Evolutionary conservation across 345 rosid species (phyloP).

Genomic region (Viola odorata): DNA sequence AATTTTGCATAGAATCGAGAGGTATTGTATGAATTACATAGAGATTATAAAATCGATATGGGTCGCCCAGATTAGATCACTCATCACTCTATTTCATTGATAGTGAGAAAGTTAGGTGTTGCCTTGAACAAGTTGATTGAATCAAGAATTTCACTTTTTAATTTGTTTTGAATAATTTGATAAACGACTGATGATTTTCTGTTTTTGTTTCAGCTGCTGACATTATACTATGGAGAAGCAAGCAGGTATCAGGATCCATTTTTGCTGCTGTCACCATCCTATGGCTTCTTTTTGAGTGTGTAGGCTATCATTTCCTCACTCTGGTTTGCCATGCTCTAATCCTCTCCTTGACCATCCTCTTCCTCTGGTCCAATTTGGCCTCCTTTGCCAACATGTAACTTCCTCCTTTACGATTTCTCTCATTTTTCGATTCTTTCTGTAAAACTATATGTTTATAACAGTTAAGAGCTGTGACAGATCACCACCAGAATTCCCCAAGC

Average conservation of each 20-base stretch:
- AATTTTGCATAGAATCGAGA: too few species aligned
- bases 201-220: constrained; percentile 16
- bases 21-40: too few species aligned
- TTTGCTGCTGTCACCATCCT: constrained; percentile 14
- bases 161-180: too few species aligned
- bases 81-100: background rate
- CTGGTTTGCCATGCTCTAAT: constrained; percentile 24
- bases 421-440: background rate
- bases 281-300: constrained; percentile 23
- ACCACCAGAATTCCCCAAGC: constrained; percentile 15
- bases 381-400: constrained; percentile 22
- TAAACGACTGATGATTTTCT: background rate
- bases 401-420: background rate
- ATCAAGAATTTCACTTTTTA: too few species aligned
- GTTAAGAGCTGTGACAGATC: constrained; percentile 8
- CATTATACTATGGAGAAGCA: constrained; percentile 25
- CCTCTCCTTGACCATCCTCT: constrained; percentile 10
- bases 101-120: too few species aligned
- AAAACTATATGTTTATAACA: background rate
- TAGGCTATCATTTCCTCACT: constrained; percentile 23
- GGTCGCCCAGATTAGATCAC: background rate
- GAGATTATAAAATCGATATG: too few species aligned
- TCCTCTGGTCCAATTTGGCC: constrained; percentile 22
- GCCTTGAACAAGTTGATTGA: too few species aligned
- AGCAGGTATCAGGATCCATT: constrained; percentile 12